phyloP scores from a whole-genome alignment of 2,329 filamentous ascomycete species.

The Lithohypha guttulata region DNA sequence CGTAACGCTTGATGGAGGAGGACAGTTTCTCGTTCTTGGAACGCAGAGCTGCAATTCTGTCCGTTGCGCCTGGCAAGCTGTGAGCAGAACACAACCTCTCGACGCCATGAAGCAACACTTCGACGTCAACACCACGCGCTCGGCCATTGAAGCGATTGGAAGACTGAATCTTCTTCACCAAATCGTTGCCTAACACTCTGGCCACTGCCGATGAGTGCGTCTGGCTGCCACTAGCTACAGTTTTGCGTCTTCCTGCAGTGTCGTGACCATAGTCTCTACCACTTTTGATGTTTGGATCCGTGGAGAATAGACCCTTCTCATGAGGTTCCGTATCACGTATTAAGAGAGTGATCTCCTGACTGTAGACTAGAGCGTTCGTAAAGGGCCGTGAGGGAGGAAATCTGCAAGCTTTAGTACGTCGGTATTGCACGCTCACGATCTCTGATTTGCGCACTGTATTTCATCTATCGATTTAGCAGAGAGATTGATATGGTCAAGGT shows the following conservation, averaged over 20 bases:
- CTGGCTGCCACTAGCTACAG: constrained; percentile 42
- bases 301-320: constrained; percentile 88
- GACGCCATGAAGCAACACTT: constrained; percentile 71
- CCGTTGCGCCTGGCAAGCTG: constrained; percentile 64
- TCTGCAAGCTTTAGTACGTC: constrained; percentile 35
- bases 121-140: constrained; percentile 65
- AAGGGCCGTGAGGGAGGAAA: constrained; percentile 91
- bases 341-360: constrained; percentile 83
- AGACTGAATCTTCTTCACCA: constrained; percentile 67
- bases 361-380: constrained; percentile 79
- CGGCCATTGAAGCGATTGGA: constrained; percentile 43
- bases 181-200: constrained; percentile 74
- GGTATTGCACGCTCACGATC: background rate
- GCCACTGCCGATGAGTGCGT: constrained; percentile 69
- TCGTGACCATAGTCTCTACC: constrained; percentile 20
- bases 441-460: constrained; percentile 48
- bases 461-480: constrained; percentile 68
- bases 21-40: constrained; percentile 59
- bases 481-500: constrained; percentile 65
- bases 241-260: constrained; percentile 14
- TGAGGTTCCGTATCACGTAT: constrained; percentile 93
- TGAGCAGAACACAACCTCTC: constrained; percentile 88
- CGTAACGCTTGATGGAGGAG: constrained; percentile 68
- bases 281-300: constrained; percentile 57
- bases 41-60: constrained; percentile 63